These are phyloP conservation scores for Leucosporidium creatinivorum DNA, from an alignment of 768 basidiomycete genomes.

Conservation along the genomic window DNA sequence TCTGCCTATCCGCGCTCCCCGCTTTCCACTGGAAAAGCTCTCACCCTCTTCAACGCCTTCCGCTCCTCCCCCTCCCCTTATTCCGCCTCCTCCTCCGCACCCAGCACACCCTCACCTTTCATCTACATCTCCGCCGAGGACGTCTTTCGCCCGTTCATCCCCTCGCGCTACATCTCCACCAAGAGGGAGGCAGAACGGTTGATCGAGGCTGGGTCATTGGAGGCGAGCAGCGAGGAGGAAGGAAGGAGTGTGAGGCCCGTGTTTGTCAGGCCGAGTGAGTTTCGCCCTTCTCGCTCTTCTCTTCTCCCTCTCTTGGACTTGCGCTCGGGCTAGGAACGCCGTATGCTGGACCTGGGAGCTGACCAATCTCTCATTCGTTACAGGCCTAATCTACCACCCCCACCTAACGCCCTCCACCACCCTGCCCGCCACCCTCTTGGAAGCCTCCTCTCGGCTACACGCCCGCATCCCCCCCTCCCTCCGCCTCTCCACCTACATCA, in stretches of 20 bases:
- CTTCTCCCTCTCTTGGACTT: too few relatives aligned
- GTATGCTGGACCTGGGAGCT: too few relatives aligned
- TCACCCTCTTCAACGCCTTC: background rate
- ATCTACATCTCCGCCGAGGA: constrained; percentile 94
- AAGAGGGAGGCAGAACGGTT: constrained; percentile 80
- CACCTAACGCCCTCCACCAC: constrained; percentile 84
- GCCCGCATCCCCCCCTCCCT: constrained; percentile 49
- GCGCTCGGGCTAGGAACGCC: too few relatives aligned
- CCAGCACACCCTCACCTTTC: constrained; percentile 60
- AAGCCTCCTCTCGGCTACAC: constrained; percentile 49
- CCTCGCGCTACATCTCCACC: constrained; percentile 80
- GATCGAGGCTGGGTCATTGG: constrained; percentile 44
- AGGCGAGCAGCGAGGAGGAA: constrained; percentile 25
- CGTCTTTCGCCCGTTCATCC: constrained; percentile 77
- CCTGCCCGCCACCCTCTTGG: constrained; percentile 72
- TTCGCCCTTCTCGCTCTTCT: background rate
- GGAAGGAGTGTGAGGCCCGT: constrained; percentile 57
- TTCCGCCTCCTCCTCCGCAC: constrained; percentile 40
- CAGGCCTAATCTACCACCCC: constrained; percentile 93
- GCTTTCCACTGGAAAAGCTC: constrained; percentile 47
- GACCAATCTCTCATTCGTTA: constrained; percentile 17
- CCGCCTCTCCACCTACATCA: constrained; percentile 52
- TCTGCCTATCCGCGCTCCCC: constrained; percentile 37
- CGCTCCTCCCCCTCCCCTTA: constrained; percentile 60
- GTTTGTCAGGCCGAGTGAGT: constrained; percentile 80